phyloP scores from a whole-genome alignment of 2,329 filamentous ascomycete genomes.

The Thielaviopsis euricoi region DNA sequence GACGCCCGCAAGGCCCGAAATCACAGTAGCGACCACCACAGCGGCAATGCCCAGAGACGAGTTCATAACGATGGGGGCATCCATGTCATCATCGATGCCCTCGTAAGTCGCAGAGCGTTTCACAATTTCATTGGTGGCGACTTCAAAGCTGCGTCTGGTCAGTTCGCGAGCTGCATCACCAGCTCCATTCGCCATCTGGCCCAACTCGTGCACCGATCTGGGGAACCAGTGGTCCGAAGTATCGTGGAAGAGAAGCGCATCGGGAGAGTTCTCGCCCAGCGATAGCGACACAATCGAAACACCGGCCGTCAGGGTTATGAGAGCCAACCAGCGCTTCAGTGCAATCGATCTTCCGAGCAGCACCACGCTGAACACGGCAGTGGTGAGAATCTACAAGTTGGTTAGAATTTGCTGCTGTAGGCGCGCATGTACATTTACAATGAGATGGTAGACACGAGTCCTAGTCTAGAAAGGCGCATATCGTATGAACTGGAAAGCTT shows the following conservation, averaged over 20 bases:
- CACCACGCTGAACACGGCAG: slow-evolving; percentile 69
- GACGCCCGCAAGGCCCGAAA: slow-evolving; percentile 73
- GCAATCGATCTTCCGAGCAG: slow-evolving; percentile 59
- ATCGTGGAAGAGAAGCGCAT: slow-evolving; percentile 45
- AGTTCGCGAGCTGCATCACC: slow-evolving; percentile 33
- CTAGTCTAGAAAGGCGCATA: background rate
- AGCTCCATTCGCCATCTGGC: slow-evolving; percentile 34
- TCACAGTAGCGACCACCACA: slow-evolving; percentile 58
- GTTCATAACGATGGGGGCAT: slow-evolving; percentile 22
- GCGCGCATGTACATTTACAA: background rate
- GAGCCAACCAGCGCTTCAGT: slow-evolving; percentile 59
- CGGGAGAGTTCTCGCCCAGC: slow-evolving; percentile 34
- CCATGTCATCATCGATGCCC: slow-evolving; percentile 54
- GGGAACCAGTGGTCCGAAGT: slow-evolving; percentile 56
- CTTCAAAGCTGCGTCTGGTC: slow-evolving; percentile 27
- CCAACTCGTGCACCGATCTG: slow-evolving; percentile 61
- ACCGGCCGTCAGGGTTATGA: slow-evolving; percentile 64
- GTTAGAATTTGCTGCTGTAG: background rate
- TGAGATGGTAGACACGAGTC: background rate
- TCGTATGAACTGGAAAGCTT: background rate
- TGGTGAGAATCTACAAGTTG: slow-evolving; percentile 54
- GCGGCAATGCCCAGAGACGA: slow-evolving; percentile 63
- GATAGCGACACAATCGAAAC: slow-evolving; percentile 77
- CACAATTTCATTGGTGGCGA: slow-evolving; percentile 17
- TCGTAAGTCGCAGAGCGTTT: slow-evolving; percentile 79